These are phyloP conservation scores for Panicum miliaceum DNA, from an alignment of 176 grass and related monocot genomes.

Conservation along the genomic window DNA sequence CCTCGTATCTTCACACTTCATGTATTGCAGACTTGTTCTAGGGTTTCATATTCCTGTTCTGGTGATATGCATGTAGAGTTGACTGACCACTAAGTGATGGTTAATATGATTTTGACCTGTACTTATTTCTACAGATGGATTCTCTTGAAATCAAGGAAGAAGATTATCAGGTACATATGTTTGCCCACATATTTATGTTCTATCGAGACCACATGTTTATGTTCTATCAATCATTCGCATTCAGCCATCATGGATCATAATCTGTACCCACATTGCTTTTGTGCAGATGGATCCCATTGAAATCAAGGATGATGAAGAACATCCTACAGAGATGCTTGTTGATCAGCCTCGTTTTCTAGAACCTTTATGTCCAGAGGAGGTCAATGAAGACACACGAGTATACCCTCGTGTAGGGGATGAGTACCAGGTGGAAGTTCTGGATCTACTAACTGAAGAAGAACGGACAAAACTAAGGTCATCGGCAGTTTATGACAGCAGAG, in stretches of 20 bases:
- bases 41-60: slow-evolving; percentile 31
- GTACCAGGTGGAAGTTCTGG: slow-evolving; percentile 81
- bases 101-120: slow-evolving; percentile 39
- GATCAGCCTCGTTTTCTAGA: slow-evolving; percentile 62
- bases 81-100: background rate
- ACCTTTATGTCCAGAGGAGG: slow-evolving; percentile 57
- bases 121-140: slow-evolving; percentile 67
- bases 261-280: slow-evolving; percentile 19
- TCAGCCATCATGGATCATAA: slow-evolving; percentile 36
- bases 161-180: slow-evolving; percentile 55
- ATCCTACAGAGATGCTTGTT: slow-evolving; percentile 52
- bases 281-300: slow-evolving; percentile 69
- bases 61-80: slow-evolving; percentile 3
- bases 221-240: slow-evolving; percentile 5
- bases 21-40: slow-evolving; percentile 32
- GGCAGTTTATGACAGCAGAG: slow-evolving; percentile 27
- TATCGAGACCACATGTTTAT: slow-evolving; percentile 19
- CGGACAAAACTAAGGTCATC: slow-evolving; percentile 34
- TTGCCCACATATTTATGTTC: slow-evolving; percentile 25
- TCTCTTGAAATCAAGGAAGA: slow-evolving; percentile 65
- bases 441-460: slow-evolving; percentile 49
- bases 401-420: slow-evolving; percentile 74
- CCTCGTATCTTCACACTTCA: slow-evolving; percentile 16
- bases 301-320: slow-evolving; percentile 61
- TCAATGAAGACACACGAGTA: slow-evolving; percentile 65